phyloP scores from a whole-genome alignment of 345 rosid species.

The Trapa incisa region DNA sequence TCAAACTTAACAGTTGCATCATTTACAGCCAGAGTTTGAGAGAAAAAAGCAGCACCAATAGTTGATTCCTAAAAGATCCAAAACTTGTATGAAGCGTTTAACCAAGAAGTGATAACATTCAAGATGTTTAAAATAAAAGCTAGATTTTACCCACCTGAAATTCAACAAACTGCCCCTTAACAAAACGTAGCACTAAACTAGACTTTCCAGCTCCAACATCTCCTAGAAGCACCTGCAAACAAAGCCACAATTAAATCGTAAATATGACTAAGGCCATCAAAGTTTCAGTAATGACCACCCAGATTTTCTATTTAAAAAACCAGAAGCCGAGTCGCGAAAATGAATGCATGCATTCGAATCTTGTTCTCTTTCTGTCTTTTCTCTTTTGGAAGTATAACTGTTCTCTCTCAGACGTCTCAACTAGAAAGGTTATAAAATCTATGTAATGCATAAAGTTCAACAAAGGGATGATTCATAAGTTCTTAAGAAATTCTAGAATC shows the following conservation, averaged over 20 bases:
- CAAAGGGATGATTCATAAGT: too few species aligned
- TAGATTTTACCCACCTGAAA: constrained; percentile 43
- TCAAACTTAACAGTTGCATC: constrained; percentile 93
- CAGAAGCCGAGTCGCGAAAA: background rate
- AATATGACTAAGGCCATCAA: background rate
- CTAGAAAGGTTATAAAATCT: too few species aligned
- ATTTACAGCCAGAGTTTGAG: constrained; percentile 83
- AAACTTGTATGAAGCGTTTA: background rate
- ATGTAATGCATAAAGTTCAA: too few species aligned
- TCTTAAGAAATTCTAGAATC: too few species aligned
- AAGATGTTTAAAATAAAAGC: background rate
- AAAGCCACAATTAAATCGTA: constrained; percentile 10
- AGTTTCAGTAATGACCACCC: background rate
- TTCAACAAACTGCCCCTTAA: constrained; percentile 84
- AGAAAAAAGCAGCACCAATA: constrained; percentile 93
- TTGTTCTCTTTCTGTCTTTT: too few species aligned
- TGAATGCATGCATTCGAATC: too few species aligned
- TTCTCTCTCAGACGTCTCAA: too few species aligned
- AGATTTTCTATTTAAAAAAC: too few species aligned
- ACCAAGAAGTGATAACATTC: constrained; percentile 2
- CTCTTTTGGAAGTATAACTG: too few species aligned
- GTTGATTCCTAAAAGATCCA: constrained; percentile 66
- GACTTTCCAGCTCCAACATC: constrained; percentile 97
- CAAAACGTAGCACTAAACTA: constrained; percentile 81
- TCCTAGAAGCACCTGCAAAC: constrained; percentile 75